Base-by-base conservation (phyloP, 1,139 yeast genomes). In the Taiozyma sp. region DNA sequence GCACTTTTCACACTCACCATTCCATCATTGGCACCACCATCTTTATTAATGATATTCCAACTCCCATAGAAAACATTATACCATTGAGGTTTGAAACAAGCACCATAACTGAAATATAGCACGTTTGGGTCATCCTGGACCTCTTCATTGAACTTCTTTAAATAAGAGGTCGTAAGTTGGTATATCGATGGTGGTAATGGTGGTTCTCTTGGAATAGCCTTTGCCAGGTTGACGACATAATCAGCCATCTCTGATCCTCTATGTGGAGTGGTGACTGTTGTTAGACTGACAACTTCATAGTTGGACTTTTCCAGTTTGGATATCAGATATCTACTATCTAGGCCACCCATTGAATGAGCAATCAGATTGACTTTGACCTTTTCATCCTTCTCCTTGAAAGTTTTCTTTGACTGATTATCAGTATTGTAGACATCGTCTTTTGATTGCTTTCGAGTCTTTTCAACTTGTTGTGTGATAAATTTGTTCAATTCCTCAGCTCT, bases 291-390 rank as follows among this genome's bases (percentile, higher is more conserved):
- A 7, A 87, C 82, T 58, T 80, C 69, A 59, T 80, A 87, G 48
- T 76, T 72, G 39, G 68, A 61, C 27, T 61, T 56, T 40, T 70
- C 73, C 16, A 85, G 66, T 49, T 78, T 71, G 0, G 89, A 77
- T 2, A 89, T 86, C 58, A 91, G 68, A 63, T 84, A 88, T 48
- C 97, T 70, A 41, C 92, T 81, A 65, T 91, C 97, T 43, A 91
- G 70, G 0, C 97, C 97, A 9, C 97, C 97, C 97, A 91, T 90
- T 0, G 96, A 89, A 65, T 91, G 97, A n/a, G 96, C 95, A 23
- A 91, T 75, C 41, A 91, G 67, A 64, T 91, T 91, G 16, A 91
- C 71, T 54, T 81, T 81, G n/a, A 69, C 51, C 30, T 59, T 58
- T 39, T 71, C 66, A 16, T 60, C 57, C 41, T 60, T 57, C n/a